Conservation (phyloP, 139 green algal species). For the Chlorella ohadii region DNA sequence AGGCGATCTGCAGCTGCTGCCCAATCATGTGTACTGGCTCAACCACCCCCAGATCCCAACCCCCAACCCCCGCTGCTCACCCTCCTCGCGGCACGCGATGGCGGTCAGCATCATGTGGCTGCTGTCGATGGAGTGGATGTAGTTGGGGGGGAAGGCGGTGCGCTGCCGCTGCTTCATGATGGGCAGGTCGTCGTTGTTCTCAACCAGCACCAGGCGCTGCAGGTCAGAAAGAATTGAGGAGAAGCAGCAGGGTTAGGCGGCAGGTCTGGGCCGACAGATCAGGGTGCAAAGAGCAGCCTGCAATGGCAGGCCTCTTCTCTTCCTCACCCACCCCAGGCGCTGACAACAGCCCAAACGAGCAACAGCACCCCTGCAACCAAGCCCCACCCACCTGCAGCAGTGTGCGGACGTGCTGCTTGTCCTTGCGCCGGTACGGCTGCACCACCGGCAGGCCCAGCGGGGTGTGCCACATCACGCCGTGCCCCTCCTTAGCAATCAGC, state of each 20-base stretch:
- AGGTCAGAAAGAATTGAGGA: background rate
- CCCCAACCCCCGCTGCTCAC: no score
- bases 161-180: conserved; percentile 76
- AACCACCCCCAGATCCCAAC: no score
- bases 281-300: no score
- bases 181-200: conserved; percentile 46
- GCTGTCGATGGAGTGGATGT: conserved; percentile 95
- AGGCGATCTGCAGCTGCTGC: no score
- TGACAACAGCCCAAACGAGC: no score
- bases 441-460: conserved; percentile 92
- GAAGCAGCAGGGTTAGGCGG: background rate
- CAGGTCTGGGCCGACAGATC: background rate
- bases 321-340: no score
- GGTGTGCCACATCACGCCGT: conserved; percentile 84
- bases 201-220: conserved; percentile 58
- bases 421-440: conserved; percentile 87
- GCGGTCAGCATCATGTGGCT: conserved; percentile 99
- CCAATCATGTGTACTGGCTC: no score
- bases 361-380: background rate
- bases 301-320: no score
- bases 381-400: conserved; percentile 56
- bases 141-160: conserved; percentile 97
- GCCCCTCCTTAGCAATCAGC: conserved; percentile 57
- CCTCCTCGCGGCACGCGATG: conserved; percentile 66
- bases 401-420: conserved; percentile 59